These are phyloP conservation scores for Leccinum subgranulosum DNA, from an alignment of 768 basidiomycete species.

Conservation along the genomic window DNA sequence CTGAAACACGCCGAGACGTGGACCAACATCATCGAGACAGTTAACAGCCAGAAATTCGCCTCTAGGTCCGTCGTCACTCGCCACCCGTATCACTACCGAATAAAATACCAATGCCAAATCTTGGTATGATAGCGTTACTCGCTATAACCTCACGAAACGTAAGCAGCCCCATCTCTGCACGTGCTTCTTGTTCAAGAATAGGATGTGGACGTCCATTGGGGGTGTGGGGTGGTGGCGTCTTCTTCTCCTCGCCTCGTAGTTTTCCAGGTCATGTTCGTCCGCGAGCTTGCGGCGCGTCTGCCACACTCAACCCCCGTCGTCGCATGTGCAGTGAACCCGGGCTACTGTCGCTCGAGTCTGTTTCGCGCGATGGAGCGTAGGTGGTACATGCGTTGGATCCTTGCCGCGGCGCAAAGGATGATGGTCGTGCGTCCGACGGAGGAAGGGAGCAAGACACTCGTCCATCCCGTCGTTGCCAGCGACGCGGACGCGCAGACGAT, in stretches of 20 bases:
- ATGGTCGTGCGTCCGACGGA: constrained; percentile 27
- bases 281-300: constrained; percentile 27
- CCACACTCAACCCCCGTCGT: constrained; percentile 21
- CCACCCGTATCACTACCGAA: too few relatives aligned
- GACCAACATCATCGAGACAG: constrained; percentile 19
- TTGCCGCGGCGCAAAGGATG: constrained; percentile 3
- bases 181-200: not conserved
- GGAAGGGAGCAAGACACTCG: constrained; percentile 32
- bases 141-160: constrained; percentile 27
- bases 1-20: constrained; percentile 7
- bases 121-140: constrained; percentile 5
- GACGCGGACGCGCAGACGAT: not conserved
- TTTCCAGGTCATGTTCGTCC: constrained; percentile 29
- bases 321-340: constrained; percentile 29
- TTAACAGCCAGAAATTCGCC: constrained; percentile 21
- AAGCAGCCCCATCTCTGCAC: not conserved
- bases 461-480: constrained; percentile 26
- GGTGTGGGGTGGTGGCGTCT: not conserved
- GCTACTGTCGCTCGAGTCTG: constrained; percentile 30
- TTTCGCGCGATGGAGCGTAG: constrained; percentile 15
- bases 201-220: not conserved
- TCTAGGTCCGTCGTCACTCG: constrained; percentile 10
- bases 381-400: constrained; percentile 4
- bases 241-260: constrained; percentile 11
- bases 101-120: not conserved